These are phyloP conservation scores for Globisporangium camurandrum DNA, from an alignment of 352 stramenopile species.

Conservation along the genomic window DNA sequence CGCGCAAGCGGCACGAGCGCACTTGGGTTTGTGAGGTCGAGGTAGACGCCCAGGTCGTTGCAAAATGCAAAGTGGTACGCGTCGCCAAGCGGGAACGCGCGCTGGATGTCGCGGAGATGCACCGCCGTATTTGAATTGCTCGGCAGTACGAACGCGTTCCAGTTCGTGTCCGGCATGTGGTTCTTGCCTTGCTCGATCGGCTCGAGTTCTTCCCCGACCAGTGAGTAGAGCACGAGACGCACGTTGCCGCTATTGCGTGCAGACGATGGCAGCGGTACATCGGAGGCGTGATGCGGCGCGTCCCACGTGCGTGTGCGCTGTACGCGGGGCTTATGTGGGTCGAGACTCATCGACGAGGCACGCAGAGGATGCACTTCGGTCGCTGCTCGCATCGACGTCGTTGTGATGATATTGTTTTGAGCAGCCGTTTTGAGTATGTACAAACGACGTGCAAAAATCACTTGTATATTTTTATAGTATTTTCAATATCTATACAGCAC, in stretches of 20 bases:
- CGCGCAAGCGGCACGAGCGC: slow-evolving; percentile 48
- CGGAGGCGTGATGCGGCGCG: slow-evolving; percentile 2
- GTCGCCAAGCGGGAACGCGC: slow-evolving; percentile 59
- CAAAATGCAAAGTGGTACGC: slow-evolving; percentile 74
- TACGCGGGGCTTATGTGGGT: slow-evolving; percentile 11
- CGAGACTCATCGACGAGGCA: slow-evolving; percentile 14
- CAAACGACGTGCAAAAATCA: not conserved
- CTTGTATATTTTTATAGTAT: no score
- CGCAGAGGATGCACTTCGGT: slow-evolving; percentile 20
- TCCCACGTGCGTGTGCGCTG: slow-evolving; percentile 17
- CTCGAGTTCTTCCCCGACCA: slow-evolving; percentile 62
- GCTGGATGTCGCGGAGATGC: slow-evolving; percentile 48
- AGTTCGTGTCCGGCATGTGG: slow-evolving; percentile 42
- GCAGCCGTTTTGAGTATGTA: not conserved
- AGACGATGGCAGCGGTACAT: not conserved
- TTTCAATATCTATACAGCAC: not conserved
- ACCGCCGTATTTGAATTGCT: slow-evolving; percentile 16
- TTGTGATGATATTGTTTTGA: not conserved
- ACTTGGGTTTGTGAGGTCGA: slow-evolving; percentile 66
- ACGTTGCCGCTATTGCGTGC: not conserved
- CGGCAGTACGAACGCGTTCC: slow-evolving; percentile 63
- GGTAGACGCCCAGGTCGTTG: slow-evolving; percentile 53
- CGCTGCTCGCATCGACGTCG: not conserved
- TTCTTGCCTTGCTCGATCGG: slow-evolving; percentile 33
- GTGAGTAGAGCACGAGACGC: slow-evolving; percentile 52